Evolutionary conservation across 179 eudicot genomes (phyloP).

Genomic region (Amaranthus tricolor): DNA sequence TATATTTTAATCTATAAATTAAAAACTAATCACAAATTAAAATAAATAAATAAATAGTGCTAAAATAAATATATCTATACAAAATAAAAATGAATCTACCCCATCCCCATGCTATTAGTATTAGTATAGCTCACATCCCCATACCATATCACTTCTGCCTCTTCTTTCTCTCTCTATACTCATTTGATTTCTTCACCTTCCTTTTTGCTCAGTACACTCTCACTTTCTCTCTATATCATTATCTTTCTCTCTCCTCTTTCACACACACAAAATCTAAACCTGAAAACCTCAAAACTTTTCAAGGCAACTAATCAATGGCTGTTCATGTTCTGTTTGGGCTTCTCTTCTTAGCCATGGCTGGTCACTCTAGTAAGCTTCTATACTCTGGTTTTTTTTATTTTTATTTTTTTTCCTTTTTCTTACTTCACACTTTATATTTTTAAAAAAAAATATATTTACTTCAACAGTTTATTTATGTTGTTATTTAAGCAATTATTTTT

Average conservation of each 20-base stretch:
- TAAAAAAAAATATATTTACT: not conserved
- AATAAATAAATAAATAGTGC: too few species aligned
- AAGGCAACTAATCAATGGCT: constrained; percentile 14
- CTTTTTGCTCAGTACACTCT: not conserved
- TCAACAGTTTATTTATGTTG: not conserved
- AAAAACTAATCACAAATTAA: too few species aligned
- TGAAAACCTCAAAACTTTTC: not conserved
- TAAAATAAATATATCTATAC: too few species aligned
- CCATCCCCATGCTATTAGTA: not conserved
- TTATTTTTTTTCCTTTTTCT: not conserved
- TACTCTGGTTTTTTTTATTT: not conserved
- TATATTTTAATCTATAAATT: too few species aligned
- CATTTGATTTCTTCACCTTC: not conserved
- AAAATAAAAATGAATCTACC: constrained; percentile 8
- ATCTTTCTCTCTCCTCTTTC: not conserved
- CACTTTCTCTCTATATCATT: not conserved
- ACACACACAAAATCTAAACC: not conserved
- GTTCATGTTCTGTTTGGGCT: constrained; percentile 24
- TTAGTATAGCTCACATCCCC: constrained; percentile 6
- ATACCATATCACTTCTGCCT: constrained; percentile 7
- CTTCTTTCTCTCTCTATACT: constrained; percentile 8
- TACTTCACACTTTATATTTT: not conserved
- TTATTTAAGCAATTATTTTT: not conserved
- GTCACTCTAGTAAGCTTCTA: constrained; percentile 47
- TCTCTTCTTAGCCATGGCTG: constrained; percentile 54